Conservation (phyloP, 371 early-diverging fungal genomes). For the Haplosporangium sp. region DNA sequence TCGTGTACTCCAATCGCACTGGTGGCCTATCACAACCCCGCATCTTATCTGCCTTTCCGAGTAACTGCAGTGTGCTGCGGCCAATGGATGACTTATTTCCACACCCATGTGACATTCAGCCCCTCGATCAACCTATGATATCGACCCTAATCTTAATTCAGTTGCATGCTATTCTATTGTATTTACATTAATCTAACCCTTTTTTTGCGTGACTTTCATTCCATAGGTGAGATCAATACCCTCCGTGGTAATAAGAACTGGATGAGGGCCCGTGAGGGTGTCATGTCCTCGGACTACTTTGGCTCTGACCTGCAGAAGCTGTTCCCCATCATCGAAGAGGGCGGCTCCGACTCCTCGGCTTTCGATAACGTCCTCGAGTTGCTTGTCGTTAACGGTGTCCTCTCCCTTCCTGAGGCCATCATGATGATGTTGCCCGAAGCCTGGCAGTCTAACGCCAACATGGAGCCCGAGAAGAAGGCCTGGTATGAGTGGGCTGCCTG, state of each 20-base stretch:
- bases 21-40: constrained; percentile 32
- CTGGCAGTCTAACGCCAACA: constrained; percentile 89
- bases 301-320: constrained; percentile 82
- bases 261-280: constrained; percentile 97
- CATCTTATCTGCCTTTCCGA: constrained; percentile 49
- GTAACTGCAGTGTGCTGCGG: constrained; percentile 1
- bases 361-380: constrained; percentile 97
- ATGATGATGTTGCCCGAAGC: constrained; percentile 99
- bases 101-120: constrained; percentile 39
- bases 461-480: constrained; percentile 88
- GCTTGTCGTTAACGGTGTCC: constrained; percentile 88
- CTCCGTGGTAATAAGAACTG: constrained; percentile 98
- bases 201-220: not conserved
- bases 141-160: constrained; percentile 1
- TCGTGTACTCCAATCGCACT: constrained; percentile 4
- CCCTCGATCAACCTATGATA: constrained; percentile 25
- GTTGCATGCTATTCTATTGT: not conserved
- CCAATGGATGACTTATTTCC: constrained; percentile 13
- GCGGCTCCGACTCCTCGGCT: constrained; percentile 97
- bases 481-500: constrained; percentile 97
- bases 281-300: constrained; percentile 86
- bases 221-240: constrained; percentile 89
- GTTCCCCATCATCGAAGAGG: constrained; percentile 95
- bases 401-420: constrained; percentile 94
- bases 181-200: not conserved